Evolutionary conservation across 129 eudicot genomes (phyloP).

Genomic region (Apium graveolens): DNA sequence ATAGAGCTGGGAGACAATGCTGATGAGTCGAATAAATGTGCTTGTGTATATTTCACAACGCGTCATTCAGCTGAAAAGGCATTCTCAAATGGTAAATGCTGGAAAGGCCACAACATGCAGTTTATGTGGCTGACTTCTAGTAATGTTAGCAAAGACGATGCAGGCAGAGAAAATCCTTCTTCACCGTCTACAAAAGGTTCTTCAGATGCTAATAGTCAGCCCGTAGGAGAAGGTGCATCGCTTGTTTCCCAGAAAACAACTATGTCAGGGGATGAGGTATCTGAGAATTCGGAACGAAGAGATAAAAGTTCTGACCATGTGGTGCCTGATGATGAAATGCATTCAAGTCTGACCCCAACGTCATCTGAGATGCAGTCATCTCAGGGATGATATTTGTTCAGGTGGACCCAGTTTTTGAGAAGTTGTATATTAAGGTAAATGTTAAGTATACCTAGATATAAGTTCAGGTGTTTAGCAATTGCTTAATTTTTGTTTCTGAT

Average conservation of each 20-base stretch:
- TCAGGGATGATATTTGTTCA: slow-evolving; percentile 23
- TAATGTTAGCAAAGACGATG: slow-evolving; percentile 27
- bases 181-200: slow-evolving; percentile 29
- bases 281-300: slow-evolving; percentile 37
- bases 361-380: slow-evolving; percentile 24
- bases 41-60: slow-evolving; percentile 56
- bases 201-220: slow-evolving; percentile 33
- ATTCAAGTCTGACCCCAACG: slow-evolving; percentile 21
- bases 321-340: slow-evolving; percentile 38
- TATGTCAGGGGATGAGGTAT: slow-evolving; percentile 32
- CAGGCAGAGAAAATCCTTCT: slow-evolving; percentile 33
- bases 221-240: slow-evolving; percentile 28
- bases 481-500: slow-evolving; percentile 21
- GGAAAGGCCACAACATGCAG: slow-evolving; percentile 73
- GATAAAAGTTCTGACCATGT: slow-evolving; percentile 14
- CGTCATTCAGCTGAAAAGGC: slow-evolving; percentile 84
- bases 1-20: slow-evolving; percentile 29
- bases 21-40: slow-evolving; percentile 36
- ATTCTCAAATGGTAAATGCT: slow-evolving; percentile 57
- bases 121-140: slow-evolving; percentile 62
- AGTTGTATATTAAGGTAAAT: slow-evolving; percentile 71
- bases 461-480: slow-evolving; percentile 37
- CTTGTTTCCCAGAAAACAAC: slow-evolving; percentile 28
- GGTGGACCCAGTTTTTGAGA: slow-evolving; percentile 29
- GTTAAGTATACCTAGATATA: slow-evolving; percentile 21